Evolutionary conservation across 1,139 yeast genomes (phyloP).

Genomic region (Saccharomyces uvarum): DNA sequence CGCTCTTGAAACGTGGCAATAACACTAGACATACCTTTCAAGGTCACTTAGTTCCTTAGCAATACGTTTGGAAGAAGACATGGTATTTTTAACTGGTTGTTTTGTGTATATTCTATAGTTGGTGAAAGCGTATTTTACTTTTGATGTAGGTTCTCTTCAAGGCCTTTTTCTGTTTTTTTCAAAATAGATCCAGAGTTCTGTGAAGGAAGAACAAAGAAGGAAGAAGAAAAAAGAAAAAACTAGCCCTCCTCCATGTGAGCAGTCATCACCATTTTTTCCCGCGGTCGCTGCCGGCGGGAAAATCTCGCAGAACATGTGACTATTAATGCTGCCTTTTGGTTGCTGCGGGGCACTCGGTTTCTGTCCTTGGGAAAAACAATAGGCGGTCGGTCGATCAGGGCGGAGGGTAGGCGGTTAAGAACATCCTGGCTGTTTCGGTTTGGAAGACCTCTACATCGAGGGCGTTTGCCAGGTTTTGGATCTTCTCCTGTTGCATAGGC

Average conservation of each 20-base stretch:
- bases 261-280: neutral
- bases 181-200: neutral
- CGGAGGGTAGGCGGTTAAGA: neutral
- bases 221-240: neutral
- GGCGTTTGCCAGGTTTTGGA: neutral
- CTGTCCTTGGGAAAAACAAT: neutral
- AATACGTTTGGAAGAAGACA: slow-evolving; percentile 89
- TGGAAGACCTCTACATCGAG: neutral
- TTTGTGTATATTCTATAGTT: neutral
- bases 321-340: neutral
- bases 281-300: neutral
- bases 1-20: neutral
- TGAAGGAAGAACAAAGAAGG: neutral
- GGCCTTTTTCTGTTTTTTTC: neutral
- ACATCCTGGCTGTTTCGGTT: neutral
- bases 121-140: neutral
- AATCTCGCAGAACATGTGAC: slow-evolving; percentile 1
- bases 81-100: slow-evolving; percentile 22
- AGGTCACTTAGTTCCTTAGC: slow-evolving; percentile 91
- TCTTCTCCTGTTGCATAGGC: neutral
- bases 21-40: slow-evolving; percentile 62
- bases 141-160: neutral
- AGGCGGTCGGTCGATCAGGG: neutral
- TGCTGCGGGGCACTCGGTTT: neutral
- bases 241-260: neutral